Percentiles rank a stretch among this genome's conserved stretches.
phyloP scores from a whole-genome alignment of 83 land plant genomes.

The Thuja plicata region DNA sequence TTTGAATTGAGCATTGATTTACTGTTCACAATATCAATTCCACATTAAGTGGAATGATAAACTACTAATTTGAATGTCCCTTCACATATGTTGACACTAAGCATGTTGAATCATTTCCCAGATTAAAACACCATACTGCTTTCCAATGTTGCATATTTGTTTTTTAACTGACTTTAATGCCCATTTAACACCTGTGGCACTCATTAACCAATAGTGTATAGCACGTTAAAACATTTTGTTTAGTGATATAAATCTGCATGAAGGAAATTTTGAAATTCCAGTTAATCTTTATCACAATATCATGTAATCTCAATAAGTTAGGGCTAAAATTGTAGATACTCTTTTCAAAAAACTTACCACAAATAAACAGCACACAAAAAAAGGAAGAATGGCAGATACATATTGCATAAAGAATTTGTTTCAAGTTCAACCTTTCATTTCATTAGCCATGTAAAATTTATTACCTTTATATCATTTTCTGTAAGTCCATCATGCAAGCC shows the following conservation, averaged over 20 bases:
- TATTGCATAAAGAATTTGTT: not conserved
- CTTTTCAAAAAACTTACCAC: not conserved
- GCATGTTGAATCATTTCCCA: not conserved
- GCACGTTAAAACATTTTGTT: not conserved
- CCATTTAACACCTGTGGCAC: not conserved
- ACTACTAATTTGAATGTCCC: not conserved
- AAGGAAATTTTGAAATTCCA: not conserved
- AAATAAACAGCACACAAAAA: not conserved
- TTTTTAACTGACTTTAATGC: not conserved
- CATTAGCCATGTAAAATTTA: not conserved
- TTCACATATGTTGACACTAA: not conserved
- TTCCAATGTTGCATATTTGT: not conserved
- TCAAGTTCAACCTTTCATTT: not conserved
- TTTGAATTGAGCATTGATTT: not conserved
- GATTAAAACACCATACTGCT: not conserved
- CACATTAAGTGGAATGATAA: not conserved
- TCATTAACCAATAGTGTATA: not conserved
- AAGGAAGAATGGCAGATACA: not conserved
- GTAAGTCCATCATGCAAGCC: conserved; percentile 73
- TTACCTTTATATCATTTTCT: conserved; percentile 86
- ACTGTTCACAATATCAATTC: not conserved
- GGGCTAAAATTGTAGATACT: not conserved
- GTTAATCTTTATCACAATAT: not conserved
- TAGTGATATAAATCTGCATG: not conserved
- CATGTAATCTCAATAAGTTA: not conserved